phyloP scores from a whole-genome alignment of 2,329 filamentous ascomycete genomes.

The Orbilia oligospora region DNA sequence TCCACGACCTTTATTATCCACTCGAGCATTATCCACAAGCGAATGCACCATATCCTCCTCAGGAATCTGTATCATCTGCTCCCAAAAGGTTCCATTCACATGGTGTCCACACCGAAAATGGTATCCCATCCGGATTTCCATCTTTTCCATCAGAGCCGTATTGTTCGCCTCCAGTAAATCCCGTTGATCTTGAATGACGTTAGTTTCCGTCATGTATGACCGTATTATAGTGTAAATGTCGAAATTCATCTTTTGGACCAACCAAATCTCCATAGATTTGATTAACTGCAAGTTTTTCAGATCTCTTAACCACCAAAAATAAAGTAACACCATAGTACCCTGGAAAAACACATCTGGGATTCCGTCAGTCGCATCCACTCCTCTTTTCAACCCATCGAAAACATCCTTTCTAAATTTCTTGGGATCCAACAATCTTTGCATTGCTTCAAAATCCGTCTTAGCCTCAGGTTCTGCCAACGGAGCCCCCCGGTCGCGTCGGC shows the following conservation, averaged over 20 bases:
- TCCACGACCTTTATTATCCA: neutral
- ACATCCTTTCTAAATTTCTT: neutral
- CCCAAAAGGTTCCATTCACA: conserved; percentile 11
- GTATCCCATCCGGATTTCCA: conserved; percentile 5
- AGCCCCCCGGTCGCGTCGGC: neutral
- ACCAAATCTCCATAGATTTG: neutral
- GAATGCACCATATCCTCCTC: neutral
- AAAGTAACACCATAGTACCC: conserved; percentile 2
- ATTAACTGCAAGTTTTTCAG: neutral
- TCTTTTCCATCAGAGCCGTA: conserved; percentile 1
- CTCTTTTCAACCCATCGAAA: neutral
- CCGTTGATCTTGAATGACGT: neutral
- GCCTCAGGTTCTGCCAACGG: neutral
- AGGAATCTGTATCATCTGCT: conserved; percentile 1
- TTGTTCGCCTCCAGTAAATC: neutral
- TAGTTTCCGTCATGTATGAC: conserved; percentile 16
- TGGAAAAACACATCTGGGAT: neutral
- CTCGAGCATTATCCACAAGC: neutral
- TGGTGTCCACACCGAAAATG: conserved; percentile 1
- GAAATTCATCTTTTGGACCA: conserved; percentile 13
- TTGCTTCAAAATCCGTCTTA: neutral
- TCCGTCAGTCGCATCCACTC: neutral
- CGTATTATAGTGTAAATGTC: conserved; percentile 9
- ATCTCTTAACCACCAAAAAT: conserved; percentile 20
- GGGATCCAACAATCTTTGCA: neutral